phyloP scores from a whole-genome alignment of 2,329 filamentous ascomycete genomes.

The Ceratocystis cacaofunesta region DNA sequence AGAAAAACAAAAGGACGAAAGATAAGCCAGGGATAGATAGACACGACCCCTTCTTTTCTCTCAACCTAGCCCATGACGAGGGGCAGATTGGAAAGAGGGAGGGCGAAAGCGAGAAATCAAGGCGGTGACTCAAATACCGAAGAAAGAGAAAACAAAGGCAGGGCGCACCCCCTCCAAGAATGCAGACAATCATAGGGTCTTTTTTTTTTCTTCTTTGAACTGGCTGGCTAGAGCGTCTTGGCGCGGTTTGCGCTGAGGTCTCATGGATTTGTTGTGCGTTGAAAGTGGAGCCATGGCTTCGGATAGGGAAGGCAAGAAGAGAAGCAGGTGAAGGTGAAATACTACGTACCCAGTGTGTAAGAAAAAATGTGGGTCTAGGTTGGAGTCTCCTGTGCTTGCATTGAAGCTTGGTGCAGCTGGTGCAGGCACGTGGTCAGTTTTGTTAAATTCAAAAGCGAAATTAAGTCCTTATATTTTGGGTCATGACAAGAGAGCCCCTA shows the following conservation, averaged over 20 bases:
- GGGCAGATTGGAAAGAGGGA: not conserved
- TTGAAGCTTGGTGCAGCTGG: not conserved
- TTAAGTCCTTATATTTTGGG: too few relatives aligned
- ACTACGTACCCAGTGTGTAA: not conserved
- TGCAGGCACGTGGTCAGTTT: not conserved
- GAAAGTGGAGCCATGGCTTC: not conserved
- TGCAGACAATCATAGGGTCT: not conserved
- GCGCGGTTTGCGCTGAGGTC: not conserved
- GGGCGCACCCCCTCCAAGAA: not conserved
- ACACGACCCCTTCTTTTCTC: not conserved
- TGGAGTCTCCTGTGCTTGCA: not conserved
- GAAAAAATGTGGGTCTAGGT: not conserved
- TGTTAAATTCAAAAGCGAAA: too few relatives aligned
- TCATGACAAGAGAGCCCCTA: not conserved
- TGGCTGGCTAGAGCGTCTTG: constrained; percentile 1
- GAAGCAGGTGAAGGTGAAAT: not conserved
- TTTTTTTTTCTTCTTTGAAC: not conserved
- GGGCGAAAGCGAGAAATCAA: not conserved
- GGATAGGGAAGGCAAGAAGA: not conserved
- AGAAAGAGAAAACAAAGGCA: not conserved
- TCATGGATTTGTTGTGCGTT: not conserved
- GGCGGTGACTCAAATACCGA: not conserved
- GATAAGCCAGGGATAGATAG: not conserved
- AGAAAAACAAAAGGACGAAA: not conserved
- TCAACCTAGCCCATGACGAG: not conserved